Base-by-base conservation (phyloP, 768 basidiomycete genomes). In the Lepiota brunneoincarnata region DNA sequence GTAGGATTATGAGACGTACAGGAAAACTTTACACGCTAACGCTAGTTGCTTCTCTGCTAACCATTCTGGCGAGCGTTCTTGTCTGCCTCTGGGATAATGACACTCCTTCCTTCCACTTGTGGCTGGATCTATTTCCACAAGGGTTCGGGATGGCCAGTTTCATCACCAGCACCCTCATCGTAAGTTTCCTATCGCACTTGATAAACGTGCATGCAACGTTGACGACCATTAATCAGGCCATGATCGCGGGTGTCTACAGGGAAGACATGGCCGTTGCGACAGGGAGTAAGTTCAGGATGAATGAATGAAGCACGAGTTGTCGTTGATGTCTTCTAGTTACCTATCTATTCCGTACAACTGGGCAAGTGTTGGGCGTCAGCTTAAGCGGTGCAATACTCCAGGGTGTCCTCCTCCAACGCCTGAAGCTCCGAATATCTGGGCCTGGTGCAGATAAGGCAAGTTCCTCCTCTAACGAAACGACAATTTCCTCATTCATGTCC, bases 291-390 rank as follows among this genome's bases (percentile, higher is more conserved):
- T 40, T 12, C 55, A 48, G 89, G 75, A 51, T 43, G 48, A 48
- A 47, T 47, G 46, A 58, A 55, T 54, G 57, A 46, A 59, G 58
- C 57, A 46, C 31, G 31, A 9, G 35, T 47, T 57, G 58, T 55
- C 50, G 49, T 52, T 56, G 28, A 56, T 38, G 24, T 46, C 42
- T 44, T 49, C 43, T 51, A 96, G 93, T 95, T 62, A 91, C 90
- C 28, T 98, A 98, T 70, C 77, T 97, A 43, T 96, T 95, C 76
- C 77, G 95, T 58, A 94, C 93, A 6, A 89, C 91, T 15, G 95
- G 95, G 2, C 96, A 98, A 74, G 97, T 97, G 20, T 78, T 98
- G 51, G 97, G 96, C 34, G 96, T 99, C 50, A 90, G 91, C 62
- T 73, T 95, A 42, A 86, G 86, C 61, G 91, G 93, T 18, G 87